Evolutionary conservation across 2,329 filamentous ascomycete species (phyloP).

Genomic region (Pseudogymnoascus sp.): DNA sequence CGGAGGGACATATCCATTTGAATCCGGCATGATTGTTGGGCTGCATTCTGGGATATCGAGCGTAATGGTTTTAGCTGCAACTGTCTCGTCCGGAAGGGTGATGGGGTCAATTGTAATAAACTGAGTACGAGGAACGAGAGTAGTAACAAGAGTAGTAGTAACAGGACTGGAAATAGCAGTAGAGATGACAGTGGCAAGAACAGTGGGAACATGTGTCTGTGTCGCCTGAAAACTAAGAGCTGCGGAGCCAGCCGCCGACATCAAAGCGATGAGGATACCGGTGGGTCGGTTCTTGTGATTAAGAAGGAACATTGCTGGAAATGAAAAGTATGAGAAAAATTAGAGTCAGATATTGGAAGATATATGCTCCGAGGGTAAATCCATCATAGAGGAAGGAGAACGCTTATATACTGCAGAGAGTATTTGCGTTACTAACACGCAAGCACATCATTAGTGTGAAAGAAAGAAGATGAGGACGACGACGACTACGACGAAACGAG

Average conservation of each 20-base stretch:
- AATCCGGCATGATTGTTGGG: conserved; percentile 28
- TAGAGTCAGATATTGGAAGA: not conserved
- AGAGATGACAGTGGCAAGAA: not conserved
- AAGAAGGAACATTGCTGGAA: not conserved
- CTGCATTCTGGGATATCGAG: conserved; percentile 32
- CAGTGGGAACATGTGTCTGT: no score
- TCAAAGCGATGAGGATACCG: not conserved
- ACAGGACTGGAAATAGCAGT: not conserved
- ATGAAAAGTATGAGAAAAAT: not conserved
- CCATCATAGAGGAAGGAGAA: not conserved
- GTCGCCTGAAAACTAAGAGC: no score
- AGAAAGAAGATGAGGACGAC: not conserved
- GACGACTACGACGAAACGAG: not conserved
- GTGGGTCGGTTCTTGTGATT: not conserved
- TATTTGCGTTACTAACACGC: not conserved
- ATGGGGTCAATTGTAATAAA: conserved; percentile 27
- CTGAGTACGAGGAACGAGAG: not conserved
- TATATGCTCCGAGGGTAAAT: not conserved
- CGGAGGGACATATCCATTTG: conserved; percentile 30
- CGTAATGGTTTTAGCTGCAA: conserved; percentile 23
- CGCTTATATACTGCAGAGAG: not conserved
- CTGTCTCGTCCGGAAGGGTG: conserved; percentile 24
- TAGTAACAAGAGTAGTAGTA: not conserved
- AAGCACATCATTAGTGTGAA: not conserved
- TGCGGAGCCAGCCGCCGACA: no score